Evolutionary conservation across 768 basidiomycete species (phyloP), one percentile per base, ranked within the genome.

Genomic region (Pisolithus tinctorius): DNA sequence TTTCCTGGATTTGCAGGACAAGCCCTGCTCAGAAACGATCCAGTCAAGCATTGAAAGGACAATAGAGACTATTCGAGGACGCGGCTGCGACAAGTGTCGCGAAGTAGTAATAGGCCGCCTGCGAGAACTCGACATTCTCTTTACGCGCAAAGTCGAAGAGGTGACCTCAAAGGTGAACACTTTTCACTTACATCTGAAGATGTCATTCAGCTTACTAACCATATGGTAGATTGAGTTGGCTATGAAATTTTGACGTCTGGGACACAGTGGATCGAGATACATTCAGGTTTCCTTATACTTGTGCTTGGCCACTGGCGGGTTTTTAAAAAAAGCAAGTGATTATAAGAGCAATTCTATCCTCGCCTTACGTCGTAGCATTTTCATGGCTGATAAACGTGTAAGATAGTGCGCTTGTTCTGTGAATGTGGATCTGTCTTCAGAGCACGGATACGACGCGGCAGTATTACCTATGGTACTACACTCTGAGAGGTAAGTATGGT

Each of bases 1-100:
- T 0, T 59, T 54, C 26, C 5, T 9, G 2, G 55, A 23, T 6
- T 48, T 66, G 39, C 50, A 40, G 26, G 57, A 61, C 17, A 61
- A 26, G 25, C 55, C 63, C 0, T 65, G 55, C 37, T 47, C 44
- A 11, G 49, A 40, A 26, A 52, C 46, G 2, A 52, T 63, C 8
- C 34, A 48, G 7, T 3, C n/a, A 3, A 8, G 1, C 11, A 48
- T 26, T 1, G 54, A 54, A 3, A 31, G 46, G 1, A 49, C 52
- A 1, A 39, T 54, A 2, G 47, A 45, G 13, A 3, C 1, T 2
- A 49, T 54, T 1, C 48, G 50, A 34, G 17, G 25, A 1, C 7
- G 1, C 6, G 34, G 47, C 20, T 57, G 55, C 29, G 0, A 1
- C 0, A 0, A 2, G 17, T 60, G 58, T 41, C 49, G 52, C 14